phyloP scores from a whole-genome alignment of 1,284 basidiomycete species.

The Wolfiporia cocos region DNA sequence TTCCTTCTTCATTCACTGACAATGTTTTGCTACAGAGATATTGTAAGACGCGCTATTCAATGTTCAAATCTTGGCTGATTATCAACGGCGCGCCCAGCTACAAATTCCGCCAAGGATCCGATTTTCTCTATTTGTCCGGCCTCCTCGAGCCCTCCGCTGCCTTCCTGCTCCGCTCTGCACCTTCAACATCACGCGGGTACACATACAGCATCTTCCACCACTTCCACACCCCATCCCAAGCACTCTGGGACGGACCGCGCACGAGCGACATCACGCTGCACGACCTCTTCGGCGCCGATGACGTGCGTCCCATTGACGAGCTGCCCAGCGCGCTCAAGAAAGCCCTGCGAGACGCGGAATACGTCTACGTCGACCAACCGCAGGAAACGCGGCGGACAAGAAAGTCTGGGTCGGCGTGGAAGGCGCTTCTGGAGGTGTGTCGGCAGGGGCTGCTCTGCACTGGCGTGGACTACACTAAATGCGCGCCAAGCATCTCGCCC shows the following conservation, averaged over 20 bases:
- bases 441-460: too few species aligned
- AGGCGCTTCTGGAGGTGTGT: constrained; percentile 30
- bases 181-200: constrained; percentile 70
- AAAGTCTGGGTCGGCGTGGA: constrained; percentile 14
- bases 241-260: constrained; percentile 90
- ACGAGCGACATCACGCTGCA: constrained; percentile 43
- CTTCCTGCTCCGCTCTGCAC: constrained; percentile 75
- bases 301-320: constrained; percentile 50
- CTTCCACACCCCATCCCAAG: constrained; percentile 71
- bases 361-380: constrained; percentile 38
- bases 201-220: constrained; percentile 86
- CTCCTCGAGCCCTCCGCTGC: constrained; percentile 93
- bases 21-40: constrained; percentile 29
- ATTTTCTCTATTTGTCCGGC: constrained; percentile 94
- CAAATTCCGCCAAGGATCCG: constrained; percentile 90
- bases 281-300: constrained; percentile 70
- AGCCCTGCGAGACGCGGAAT: constrained; percentile 28
- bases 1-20: not conserved
- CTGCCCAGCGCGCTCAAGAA: constrained; percentile 49
- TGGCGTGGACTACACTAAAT: too few species aligned
- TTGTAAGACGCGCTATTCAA: constrained; percentile 33
- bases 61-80: too few species aligned
- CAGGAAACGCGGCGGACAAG: constrained; percentile 2
- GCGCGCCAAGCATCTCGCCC: too few species aligned
- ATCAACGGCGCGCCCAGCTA: too few species aligned